Base-by-base conservation (phyloP, 257 asterid species). In the Eucommia ulmoides region DNA sequence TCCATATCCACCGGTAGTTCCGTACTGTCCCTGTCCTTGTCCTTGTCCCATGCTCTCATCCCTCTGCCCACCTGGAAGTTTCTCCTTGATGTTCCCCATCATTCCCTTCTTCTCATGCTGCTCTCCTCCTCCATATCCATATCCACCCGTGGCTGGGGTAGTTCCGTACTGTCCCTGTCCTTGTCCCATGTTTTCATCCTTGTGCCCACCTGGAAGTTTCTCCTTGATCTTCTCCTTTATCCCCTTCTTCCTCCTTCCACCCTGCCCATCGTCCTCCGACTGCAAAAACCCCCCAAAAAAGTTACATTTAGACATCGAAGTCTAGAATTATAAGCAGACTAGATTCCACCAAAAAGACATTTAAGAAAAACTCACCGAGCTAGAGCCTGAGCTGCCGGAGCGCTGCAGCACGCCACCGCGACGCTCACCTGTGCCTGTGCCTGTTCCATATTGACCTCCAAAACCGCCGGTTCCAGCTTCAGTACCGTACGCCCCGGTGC, bases 51-150 rank as follows among this genome's bases (percentile, higher is more conserved):
- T n/a, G n/a, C n/a, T n/a, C n/a, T 29, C 12, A 29, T 29, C 38
- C 29, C 51, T 64, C 55, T 51, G 52, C 42, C 54, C 45, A 3
- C 66, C 61, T 23, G 66, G 56, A 26, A 61, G 52, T n/a, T 53
- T 53, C 4, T 53, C 66, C 21, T 53, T 61, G 49, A 61, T 61
- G 33, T 48, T 61, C 14, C 47, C 66, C 56, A 53, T 61, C 29
- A 53, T 23, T 22, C 61, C 66, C 44, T 61, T 61, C 55, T 53
- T 61, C 21, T 61, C 60, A 29, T 29, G 38, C 7, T 29, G 38
- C 12, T 29, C 38, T 29, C 38, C 38, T 12, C 12, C n/a, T n/a
- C n/a, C n/a, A n/a, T n/a, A n/a, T n/a, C n/a, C 38, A 12, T 29
- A 29, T 29, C 38, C 38, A 29, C 38, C 38, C 12, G 38, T 7